Percentiles rank a stretch among this genome's conserved stretches.
These are phyloP conservation scores for Groenewaldozyma tartarivorans DNA, from an alignment of 805 yeast species.

Conservation along the genomic window DNA sequence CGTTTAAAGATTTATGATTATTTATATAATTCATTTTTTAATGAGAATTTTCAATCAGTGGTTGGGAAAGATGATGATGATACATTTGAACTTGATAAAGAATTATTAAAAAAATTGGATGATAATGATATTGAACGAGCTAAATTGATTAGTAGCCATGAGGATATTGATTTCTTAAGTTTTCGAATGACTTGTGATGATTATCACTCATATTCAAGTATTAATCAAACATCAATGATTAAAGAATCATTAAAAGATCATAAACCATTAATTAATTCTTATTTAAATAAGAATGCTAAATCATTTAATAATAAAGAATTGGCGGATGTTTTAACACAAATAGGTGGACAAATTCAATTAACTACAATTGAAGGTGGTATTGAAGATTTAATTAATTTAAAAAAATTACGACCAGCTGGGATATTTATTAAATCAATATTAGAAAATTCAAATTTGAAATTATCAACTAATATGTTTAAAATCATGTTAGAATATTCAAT, in stretches of 20 bases:
- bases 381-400: neutral
- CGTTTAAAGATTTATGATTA: conserved; percentile 21
- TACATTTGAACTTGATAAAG: neutral
- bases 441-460: neutral
- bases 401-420: neutral
- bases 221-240: no score
- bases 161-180: neutral
- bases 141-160: neutral
- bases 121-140: neutral
- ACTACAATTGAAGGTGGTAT: neutral
- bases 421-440: neutral
- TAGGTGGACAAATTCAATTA: neutral
- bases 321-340: neutral
- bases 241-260: neutral
- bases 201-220: neutral
- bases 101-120: neutral
- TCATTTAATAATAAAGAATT: no score
- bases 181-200: neutral
- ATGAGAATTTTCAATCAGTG: neutral
- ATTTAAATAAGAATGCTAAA: neutral
- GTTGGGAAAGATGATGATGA: neutral
- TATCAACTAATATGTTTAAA: neutral
- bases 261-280: neutral
- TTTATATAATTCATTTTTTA: neutral
- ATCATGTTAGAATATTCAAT: neutral